phyloP scores from a whole-genome alignment of 2,329 filamentous ascomycete species.

The Colletotrichum sp. region DNA sequence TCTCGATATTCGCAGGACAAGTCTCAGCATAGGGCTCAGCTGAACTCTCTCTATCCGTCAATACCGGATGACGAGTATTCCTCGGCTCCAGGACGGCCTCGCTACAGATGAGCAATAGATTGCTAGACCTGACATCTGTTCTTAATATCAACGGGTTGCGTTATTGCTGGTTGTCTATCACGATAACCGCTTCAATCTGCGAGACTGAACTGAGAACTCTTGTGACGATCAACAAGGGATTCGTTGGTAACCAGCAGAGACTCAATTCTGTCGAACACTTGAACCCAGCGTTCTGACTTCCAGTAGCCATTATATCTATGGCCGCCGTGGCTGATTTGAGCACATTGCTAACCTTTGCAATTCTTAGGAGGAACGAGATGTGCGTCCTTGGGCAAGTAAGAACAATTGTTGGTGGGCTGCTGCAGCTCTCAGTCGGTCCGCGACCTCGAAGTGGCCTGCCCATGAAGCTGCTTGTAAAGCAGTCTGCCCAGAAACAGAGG shows the following conservation, averaged over 20 bases:
- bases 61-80: background rate
- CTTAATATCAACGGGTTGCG: background rate
- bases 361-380: background rate
- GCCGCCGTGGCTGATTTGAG: background rate
- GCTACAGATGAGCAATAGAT: background rate
- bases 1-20: rapidly evolving
- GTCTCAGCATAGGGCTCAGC: background rate
- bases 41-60: too few species aligned
- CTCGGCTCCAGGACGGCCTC: background rate
- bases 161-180: too few species aligned
- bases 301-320: rapidly evolving
- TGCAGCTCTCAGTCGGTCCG: background rate
- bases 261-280: background rate
- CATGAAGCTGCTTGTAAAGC: background rate
- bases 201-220: background rate
- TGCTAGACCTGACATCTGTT: rapidly evolving
- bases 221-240: background rate
- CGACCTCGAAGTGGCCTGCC: background rate
- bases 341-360: background rate
- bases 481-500: too few species aligned
- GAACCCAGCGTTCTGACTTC: background rate
- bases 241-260: background rate
- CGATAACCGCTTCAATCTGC: background rate
- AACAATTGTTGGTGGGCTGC: rapidly evolving
- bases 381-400: background rate